Evolutionary conservation across 495 filamentous ascomycete genomes (phyloP), one percentile per base, ranked within the genome.

Genomic region (Recurvomyces mirabilis): DNA sequence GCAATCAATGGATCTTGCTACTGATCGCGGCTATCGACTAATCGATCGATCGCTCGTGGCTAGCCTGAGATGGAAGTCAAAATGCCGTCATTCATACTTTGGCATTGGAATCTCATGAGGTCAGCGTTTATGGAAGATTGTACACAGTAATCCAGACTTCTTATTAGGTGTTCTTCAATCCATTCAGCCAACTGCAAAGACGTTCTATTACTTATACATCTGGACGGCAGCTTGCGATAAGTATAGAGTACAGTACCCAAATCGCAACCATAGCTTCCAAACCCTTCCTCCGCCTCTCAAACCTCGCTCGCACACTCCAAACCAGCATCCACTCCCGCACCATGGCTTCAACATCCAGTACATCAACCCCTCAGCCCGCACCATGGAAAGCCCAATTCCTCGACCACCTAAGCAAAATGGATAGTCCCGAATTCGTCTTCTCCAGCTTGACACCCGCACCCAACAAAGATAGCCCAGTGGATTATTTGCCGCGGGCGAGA

Each of bases 351-450:
- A 59, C 56, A n/a, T 51, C 53, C 19, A 46, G 14, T 30, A n/a
- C 23, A 5, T 3, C 28, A 20, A 28, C 60, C 14, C 50, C 46
- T 24, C 51, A 55, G 11, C 46, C 55, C 14, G 68, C 75, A 13
- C 74, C 77, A 49, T 93, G 87, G 87, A 78, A 77, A 45, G 48
- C 68, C 32, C 46, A 66, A 31, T 82, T 94, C 68, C 62, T 76
- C 38, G 59, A 70, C 11, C 80, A 91, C 62, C 53, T 89, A 31
- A 53, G 68, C 31, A 62, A 72, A 43, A 75, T 82, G 64, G 47
- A 60, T 24, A 68, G 67, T 19, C 72, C 81, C 2, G 78, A 82
- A 41, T 88, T 93, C 65, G 75, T 76, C 14, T 70, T 94, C 47
- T 63, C 74, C 23, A 84, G 83, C 4, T 58, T 89, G 13, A 70